Evolutionary conservation across 78 protist genomes (phyloP), one percentile per base, ranked within the genome.

Genomic region (Chrysochromulina parva): DNA sequence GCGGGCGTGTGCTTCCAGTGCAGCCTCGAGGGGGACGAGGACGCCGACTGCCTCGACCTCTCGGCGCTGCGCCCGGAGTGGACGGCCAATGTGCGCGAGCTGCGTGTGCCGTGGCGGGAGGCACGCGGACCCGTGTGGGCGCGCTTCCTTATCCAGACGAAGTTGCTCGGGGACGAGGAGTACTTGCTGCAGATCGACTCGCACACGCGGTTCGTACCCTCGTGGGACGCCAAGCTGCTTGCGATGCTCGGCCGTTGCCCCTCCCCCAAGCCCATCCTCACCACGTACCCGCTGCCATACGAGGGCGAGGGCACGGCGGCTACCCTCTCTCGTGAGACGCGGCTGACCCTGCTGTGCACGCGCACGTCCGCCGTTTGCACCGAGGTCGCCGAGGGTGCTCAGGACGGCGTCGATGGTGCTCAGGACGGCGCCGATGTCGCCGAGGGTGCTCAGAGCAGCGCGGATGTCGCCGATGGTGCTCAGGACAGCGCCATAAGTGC

Each of bases 261-360:
- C 26, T 22, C 52, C 2, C 58, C 88, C 2, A 94, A 88, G 74
- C 67, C 94, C 2, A 55, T 94, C 22, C 10, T 94, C 0, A 82
- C 96, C 14, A 90, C 92, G 24, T 94, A 94, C 88, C 96, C 96
- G 59, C 90, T 89, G 92, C 92, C 92, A 48, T 94, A 94, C 53
- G 91, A 85, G 9, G 66, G 85, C 71, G 24, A 3, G 5, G 62
- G 62, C 11, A 11, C 22, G 11, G 62, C 6, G 24, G 28, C 14
- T 17, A 65, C 71, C n/a, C 71, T 7, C 6, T 65, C 71, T 10
- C 6, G 28, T 3, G 71, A 19, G 71, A 65, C n/a, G 6, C 71
- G 22, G 6, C 71, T 65, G n/a, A 65, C 28, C 5, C 71, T 58
- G 62, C 62, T 58, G 6, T 58, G 62, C 11, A 58, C 62, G 22